Evolutionary conservation across 225 moss, liverwort and hornwort genomes (phyloP), one percentile per base, ranked within the genome.

Genomic region (Bryoerythrophyllum caledonicum): DNA sequence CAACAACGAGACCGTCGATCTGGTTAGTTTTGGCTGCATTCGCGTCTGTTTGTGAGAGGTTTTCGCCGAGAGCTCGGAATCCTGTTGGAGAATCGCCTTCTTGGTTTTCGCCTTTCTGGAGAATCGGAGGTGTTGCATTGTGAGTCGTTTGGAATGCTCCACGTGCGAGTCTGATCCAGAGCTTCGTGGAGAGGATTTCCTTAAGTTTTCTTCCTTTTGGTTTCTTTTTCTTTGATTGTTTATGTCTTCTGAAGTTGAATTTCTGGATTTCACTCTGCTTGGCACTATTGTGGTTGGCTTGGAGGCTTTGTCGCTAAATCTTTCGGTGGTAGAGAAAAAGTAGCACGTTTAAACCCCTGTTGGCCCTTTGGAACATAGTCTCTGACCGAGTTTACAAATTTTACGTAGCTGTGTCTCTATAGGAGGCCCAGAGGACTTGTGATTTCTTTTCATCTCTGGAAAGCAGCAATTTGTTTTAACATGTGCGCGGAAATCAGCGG

Each of bases 1-100:
- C 21, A 89, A 84, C 37, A 77, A 77, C 24, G 83, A 84, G 84
- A 81, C 67, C 2, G 68, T 84, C 14, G 86, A 81, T 65, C 52
- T 84, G 76, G 72, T 83, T 73, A 49, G 77, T 28, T 69, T 52
- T 2, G 17, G 12, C 10, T 40, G 38, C 67, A 26, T 44, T 54
- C 60, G 64, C 49, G 41, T 6, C 12, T 24, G 64, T 7, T 3
- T 63, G 40, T 15, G 41, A 21, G 40, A 24, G 24, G 16, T 17
- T 48, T 48, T 15, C 17, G 6, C 48, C 19, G 1, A 19, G 19
- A 49, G 48, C 64, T 65, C 20, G n/a, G 20, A 43, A 57, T 17
- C 19, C 48, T 19, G 6, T 49, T 32, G 32, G 32, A 32, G 32
- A 32, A 32, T 32, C 5, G 3, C 32, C 32, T 32, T 32, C 32